Conservation (phyloP, 345 rosid species). For the Eucalyptus marginata region DNA sequence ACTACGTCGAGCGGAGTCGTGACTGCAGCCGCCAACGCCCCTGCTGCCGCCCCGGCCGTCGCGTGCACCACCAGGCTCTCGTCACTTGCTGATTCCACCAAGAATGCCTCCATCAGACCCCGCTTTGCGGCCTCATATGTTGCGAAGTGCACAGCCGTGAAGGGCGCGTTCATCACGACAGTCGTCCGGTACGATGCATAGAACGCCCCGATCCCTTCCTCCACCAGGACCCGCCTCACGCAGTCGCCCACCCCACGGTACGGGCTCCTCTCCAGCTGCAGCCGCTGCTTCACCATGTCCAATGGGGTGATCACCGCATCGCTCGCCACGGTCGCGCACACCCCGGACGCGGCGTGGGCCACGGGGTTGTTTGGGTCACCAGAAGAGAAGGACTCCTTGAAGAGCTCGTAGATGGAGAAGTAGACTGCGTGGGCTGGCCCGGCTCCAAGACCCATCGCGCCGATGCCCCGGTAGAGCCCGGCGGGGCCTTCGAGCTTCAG, state of each 20-base stretch:
- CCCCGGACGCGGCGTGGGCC: conserved; percentile 83
- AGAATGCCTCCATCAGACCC: conserved; percentile 56
- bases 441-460: conserved; percentile 97
- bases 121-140: conserved; percentile 84
- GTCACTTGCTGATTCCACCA: conserved; percentile 36
- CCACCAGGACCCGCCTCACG: conserved; percentile 48
- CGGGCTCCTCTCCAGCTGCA: conserved; percentile 44
- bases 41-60: conserved; percentile 98
- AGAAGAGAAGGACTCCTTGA: conserved; percentile 57
- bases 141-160: conserved; percentile 81
- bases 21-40: conserved; percentile 70
- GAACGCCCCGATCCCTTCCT: conserved; percentile 83
- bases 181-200: conserved; percentile 93
- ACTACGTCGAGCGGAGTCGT: conserved; percentile 91
- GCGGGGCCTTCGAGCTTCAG: conserved; percentile 54
- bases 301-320: conserved; percentile 93
- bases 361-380: conserved; percentile 53
- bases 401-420: conserved; percentile 76
- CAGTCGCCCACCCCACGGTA: conserved; percentile 85
- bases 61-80: conserved; percentile 75
- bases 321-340: conserved; percentile 81
- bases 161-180: conserved; percentile 94
- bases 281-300: conserved; percentile 98
- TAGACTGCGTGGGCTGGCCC: conserved; percentile 99
- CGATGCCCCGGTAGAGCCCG: conserved; percentile 82